Base-by-base conservation (phyloP, 306 rosid species). In the Macrotyloma uniflorum region DNA sequence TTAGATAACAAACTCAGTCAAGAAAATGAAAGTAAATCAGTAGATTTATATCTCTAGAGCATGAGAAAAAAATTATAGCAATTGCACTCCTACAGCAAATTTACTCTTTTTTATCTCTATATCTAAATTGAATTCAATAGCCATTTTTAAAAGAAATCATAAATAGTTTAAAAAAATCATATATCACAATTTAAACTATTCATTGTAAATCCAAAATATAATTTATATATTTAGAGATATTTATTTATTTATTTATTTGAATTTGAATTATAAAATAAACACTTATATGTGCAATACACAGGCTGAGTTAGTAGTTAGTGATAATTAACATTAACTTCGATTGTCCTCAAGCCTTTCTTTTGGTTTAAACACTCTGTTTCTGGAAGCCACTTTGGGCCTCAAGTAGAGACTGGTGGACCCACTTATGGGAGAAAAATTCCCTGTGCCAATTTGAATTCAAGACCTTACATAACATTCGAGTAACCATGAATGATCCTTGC, bases 21-120 rank as follows among this genome's bases (percentile, higher is more conserved):
- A 22, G 45, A 66, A 64, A 64, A 33, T 35, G 55, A 13, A 42
- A 42, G 45, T 69, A 70, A 69, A 76, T 61, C 6, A 42, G 63
- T 78, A 74, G 64, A 72, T 55, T 24, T 8, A 55, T 65, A 65
- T 54, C 19, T 54, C 57, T 46, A 68, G 50, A 67, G 47, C 40
- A 28, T 20, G 51, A 54, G 58, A 54, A 58, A 51, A 83, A 33
- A 33, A 47, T 49, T 33, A 36, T 14, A 64, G 35, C 5, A 36
- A 65, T 68, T 24, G 36, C 28, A 24, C 33, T 57, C n/a, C 28
- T 18, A 51, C 3, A 51, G 24, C 58, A 51, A 55, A 55, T 23
- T 55, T 23, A 23, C 11, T 8, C 63, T 57, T 19, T 26, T 38
- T 38, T 2, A 57, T 13, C 36, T 5, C 10, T 24, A 54, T 4